Evolutionary conservation across 305 asterid genomes (phyloP), one percentile per base, ranked within the genome.

Genomic region (Solanum hybrid): DNA sequence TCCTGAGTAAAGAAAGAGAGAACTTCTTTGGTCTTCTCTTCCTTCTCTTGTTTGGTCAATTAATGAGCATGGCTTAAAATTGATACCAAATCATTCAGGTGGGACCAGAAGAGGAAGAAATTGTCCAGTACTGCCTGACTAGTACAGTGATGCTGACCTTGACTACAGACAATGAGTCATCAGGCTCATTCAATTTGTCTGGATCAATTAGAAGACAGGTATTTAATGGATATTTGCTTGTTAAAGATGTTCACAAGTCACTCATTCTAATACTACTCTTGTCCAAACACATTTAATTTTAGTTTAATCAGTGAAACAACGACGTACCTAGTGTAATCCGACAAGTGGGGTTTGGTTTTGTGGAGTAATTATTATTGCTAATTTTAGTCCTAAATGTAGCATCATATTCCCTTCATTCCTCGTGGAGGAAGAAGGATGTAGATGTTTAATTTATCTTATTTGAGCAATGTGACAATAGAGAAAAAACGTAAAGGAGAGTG

Each of bases 141-240:
- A 97, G 99, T 92, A 93, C 98, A 31, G 97, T 97, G 89, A 96
- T 97, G 98, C 96, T 97, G 88, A 95, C 98, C 35, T 79, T 96
- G 97, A 97, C 99, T 89, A 95, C 99, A 38, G 94, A 94, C 76
- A 94, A 97, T 80, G 97, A 93, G 89, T 94, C 98, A 12, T 92
- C 98, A 29, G 99, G 99, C 92, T 91, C 98, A 88, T 96, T 97
- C 91, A 96, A 90, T 93, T 93, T 97, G 95, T 96, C 99, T 13
- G 99, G 99, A 88, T 97, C 99, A 89, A 95, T 97, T 90, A 94
- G 99, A 92, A 94, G 99, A 95, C 99, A 97, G 98, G 99, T 97
- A 93, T n/a, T 38, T 38, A 37, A 34, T 87, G 22, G 69, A 72
- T 87, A 26, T 82, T 82, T 15, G 69, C 87, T 56, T 88, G 36